Percentiles rank a stretch among this genome's conserved stretches.
These are phyloP conservation scores for Neoarthrinium moseri DNA, from an alignment of 2,329 filamentous ascomycete genomes.

Conservation along the genomic window DNA sequence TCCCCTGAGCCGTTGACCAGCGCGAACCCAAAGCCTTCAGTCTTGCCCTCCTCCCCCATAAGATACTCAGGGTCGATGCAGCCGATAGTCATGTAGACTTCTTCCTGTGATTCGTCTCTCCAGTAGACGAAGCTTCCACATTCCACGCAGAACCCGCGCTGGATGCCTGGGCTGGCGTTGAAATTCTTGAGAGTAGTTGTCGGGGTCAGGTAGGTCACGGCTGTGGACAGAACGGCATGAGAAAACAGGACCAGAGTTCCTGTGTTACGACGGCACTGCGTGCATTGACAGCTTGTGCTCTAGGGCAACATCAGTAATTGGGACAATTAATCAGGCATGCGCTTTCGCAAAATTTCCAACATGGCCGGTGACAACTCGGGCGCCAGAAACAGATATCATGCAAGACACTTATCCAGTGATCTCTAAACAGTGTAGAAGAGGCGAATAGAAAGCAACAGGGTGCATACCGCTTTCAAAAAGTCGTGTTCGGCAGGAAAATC, in stretches of 20 bases:
- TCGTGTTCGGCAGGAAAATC: slow-evolving; percentile 44
- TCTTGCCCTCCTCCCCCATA: slow-evolving; percentile 3
- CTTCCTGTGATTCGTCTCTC: slow-evolving; percentile 28
- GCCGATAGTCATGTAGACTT: slow-evolving; percentile 38
- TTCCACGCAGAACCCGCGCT: slow-evolving; percentile 46
- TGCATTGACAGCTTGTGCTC: slow-evolving; percentile 52
- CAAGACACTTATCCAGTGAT: too few relatives aligned
- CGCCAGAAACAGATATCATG: too few relatives aligned
- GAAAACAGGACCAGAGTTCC: slow-evolving; percentile 43
- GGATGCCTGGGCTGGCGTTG: slow-evolving; percentile 34
- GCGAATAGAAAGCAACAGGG: too few relatives aligned
- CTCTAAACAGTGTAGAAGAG: too few relatives aligned
- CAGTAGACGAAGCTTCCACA: slow-evolving; percentile 51
- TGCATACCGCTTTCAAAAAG: slow-evolving; percentile 31
- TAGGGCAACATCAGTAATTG: too few relatives aligned
- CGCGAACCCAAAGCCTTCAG: slow-evolving; percentile 8
- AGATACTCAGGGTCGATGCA: slow-evolving; percentile 44
- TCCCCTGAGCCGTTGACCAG: background rate
- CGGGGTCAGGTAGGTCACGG: slow-evolving; percentile 33
- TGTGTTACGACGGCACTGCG: slow-evolving; percentile 52
- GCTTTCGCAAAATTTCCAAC: too few relatives aligned
- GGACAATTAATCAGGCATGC: too few relatives aligned
- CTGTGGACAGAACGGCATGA: slow-evolving; percentile 33
- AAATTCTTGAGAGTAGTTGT: slow-evolving; percentile 36
- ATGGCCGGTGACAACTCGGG: too few relatives aligned